Evolutionary conservation across 306 rosid genomes (phyloP).

Genomic region (Styphnolobium japonicum): DNA sequence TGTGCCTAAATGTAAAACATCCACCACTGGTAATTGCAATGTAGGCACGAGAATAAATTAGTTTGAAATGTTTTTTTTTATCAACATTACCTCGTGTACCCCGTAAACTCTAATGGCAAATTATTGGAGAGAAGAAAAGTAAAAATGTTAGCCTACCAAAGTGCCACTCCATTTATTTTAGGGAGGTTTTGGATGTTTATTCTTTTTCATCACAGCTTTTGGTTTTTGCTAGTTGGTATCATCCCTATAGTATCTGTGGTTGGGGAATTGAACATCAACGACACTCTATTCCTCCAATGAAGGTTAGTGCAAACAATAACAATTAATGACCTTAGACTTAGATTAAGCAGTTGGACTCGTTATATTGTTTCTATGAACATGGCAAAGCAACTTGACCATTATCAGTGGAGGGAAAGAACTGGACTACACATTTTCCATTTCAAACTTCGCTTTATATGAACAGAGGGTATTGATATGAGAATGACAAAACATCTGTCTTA

Average conservation of each 20-base stretch:
- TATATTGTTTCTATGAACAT: background rate
- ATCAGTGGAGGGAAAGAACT: background rate
- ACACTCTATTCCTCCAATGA: background rate
- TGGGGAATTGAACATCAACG: background rate
- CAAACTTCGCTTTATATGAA: no score
- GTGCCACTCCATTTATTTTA: background rate
- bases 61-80: no score
- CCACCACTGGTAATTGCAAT: no score
- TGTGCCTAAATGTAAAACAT: background rate
- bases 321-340: background rate
- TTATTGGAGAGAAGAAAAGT: constrained; percentile 4
- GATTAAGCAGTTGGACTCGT: background rate
- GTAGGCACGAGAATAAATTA: no score
- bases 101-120: background rate
- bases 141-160: background rate
- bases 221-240: background rate
- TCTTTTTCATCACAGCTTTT: background rate
- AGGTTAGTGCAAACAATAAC: background rate
- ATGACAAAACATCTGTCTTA: no score
- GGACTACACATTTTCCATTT: background rate
- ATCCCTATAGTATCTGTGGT: background rate
- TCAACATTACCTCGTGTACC: background rate
- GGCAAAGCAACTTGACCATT: constrained; percentile 5
- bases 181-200: background rate
- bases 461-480: no score